Conservation (phyloP, 257 asterid genomes). For the Gardenia jasminoides region DNA sequence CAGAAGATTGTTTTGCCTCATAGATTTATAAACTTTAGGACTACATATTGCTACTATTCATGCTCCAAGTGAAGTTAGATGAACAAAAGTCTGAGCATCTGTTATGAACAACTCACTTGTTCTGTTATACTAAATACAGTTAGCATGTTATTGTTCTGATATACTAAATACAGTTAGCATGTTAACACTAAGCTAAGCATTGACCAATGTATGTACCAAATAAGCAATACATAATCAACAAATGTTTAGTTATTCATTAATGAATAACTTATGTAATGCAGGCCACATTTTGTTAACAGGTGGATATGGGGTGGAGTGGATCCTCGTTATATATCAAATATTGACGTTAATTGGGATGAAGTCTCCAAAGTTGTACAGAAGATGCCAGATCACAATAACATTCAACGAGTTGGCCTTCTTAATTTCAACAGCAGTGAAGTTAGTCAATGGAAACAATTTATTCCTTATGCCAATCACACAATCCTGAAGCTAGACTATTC, state of each 20-base stretch:
- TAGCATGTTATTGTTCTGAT: not conserved
- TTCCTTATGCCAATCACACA: constrained; percentile 48
- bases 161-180: not conserved
- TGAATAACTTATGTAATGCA: constrained; percentile 46
- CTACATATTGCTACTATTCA: not conserved
- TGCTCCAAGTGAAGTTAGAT: not conserved
- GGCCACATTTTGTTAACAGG: constrained; percentile 69
- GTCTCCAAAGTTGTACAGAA: constrained; percentile 25
- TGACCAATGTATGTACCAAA: not conserved
- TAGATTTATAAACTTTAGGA: not conserved
- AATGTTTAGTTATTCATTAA: not conserved
- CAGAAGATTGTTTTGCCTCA: not conserved
- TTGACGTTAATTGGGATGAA: constrained; percentile 51
- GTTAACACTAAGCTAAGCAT: not conserved
- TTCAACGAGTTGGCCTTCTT: constrained; percentile 53
- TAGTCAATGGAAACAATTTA: constrained; percentile 44
- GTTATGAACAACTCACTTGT: not conserved
- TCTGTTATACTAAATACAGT: not conserved
- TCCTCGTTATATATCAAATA: constrained; percentile 58
- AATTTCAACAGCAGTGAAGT: constrained; percentile 65
- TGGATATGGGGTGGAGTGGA: constrained; percentile 72
- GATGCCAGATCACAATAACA: constrained; percentile 25
- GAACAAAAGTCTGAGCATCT: no score
- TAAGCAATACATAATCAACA: not conserved
- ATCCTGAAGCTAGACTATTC: constrained; percentile 48